phyloP scores from a whole-genome alignment of 352 stramenopile species.

The Pythium periplocum region DNA sequence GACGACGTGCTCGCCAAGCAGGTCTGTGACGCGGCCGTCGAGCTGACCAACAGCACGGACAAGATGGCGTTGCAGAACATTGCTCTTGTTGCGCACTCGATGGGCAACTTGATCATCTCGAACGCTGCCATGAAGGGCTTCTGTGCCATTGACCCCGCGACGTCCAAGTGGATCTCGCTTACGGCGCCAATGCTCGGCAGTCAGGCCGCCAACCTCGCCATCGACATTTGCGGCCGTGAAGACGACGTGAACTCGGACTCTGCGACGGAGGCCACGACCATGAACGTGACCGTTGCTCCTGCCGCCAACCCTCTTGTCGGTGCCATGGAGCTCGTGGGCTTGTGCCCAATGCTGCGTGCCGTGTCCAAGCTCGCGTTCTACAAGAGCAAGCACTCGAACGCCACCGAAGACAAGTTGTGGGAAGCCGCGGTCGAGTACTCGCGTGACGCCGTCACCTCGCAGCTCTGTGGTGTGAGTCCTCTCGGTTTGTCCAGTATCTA shows the following conservation, averaged over 20 bases:
- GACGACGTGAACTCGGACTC: slow-evolving; percentile 3
- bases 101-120: slow-evolving; percentile 31
- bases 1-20: slow-evolving; percentile 16
- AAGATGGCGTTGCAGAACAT: slow-evolving; percentile 20
- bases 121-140: slow-evolving; percentile 17
- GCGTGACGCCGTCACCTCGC: slow-evolving; percentile 3
- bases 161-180: slow-evolving; percentile 4
- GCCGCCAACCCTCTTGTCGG: background rate
- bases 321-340: background rate
- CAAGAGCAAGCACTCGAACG: slow-evolving; percentile 8
- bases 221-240: slow-evolving; percentile 4
- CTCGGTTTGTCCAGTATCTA: slow-evolving; percentile 16
- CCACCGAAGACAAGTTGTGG: slow-evolving; percentile 10
- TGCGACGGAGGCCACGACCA: background rate
- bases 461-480: slow-evolving; percentile 25
- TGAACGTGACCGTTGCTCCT: no score
- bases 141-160: slow-evolving; percentile 6
- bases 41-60: slow-evolving; percentile 8
- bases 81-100: slow-evolving; percentile 33
- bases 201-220: slow-evolving; percentile 8
- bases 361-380: slow-evolving; percentile 3
- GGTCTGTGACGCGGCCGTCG: slow-evolving; percentile 24
- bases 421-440: slow-evolving; percentile 3
- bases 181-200: slow-evolving; percentile 14
- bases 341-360: background rate